phyloP scores from a whole-genome alignment of 345 rosid genomes.

The Salix udensis region DNA sequence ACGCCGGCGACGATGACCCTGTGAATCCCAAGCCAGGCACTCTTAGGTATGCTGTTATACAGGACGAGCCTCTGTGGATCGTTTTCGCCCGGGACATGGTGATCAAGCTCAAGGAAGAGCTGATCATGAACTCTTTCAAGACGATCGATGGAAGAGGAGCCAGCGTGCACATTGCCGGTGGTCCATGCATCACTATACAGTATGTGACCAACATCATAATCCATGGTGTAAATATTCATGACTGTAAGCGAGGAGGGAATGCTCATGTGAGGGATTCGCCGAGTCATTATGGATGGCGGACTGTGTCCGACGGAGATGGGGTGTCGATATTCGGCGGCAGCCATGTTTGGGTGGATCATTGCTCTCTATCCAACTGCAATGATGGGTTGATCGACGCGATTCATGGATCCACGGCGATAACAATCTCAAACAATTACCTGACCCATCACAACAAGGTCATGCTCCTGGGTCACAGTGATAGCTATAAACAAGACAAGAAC shows the following conservation, averaged over 20 bases:
- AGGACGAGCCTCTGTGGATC: slow-evolving; percentile 28
- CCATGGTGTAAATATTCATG: slow-evolving; percentile 29
- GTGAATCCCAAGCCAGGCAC: slow-evolving; percentile 27
- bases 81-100: slow-evolving; percentile 22
- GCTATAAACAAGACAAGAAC: slow-evolving; percentile 17
- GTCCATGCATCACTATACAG: slow-evolving; percentile 30
- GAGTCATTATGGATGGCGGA: slow-evolving; percentile 30
- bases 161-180: slow-evolving; percentile 25
- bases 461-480: slow-evolving; percentile 31
- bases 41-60: slow-evolving; percentile 20
- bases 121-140: slow-evolving; percentile 33
- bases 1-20: slow-evolving; percentile 14
- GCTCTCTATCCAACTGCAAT: slow-evolving; percentile 24
- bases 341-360: slow-evolving; percentile 33
- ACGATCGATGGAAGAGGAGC: slow-evolving; percentile 32
- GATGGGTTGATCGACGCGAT: slow-evolving; percentile 33
- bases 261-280: slow-evolving; percentile 32
- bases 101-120: slow-evolving; percentile 20
- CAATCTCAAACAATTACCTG: slow-evolving; percentile 26
- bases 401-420: slow-evolving; percentile 29
- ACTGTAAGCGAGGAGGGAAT: slow-evolving; percentile 29
- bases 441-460: slow-evolving; percentile 31
- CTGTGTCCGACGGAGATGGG: slow-evolving; percentile 32
- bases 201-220: slow-evolving; percentile 32
- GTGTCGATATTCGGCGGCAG: slow-evolving; percentile 32